Evolutionary conservation across 768 basidiomycete species (phyloP).

Genomic region (Suillus sp.): DNA sequence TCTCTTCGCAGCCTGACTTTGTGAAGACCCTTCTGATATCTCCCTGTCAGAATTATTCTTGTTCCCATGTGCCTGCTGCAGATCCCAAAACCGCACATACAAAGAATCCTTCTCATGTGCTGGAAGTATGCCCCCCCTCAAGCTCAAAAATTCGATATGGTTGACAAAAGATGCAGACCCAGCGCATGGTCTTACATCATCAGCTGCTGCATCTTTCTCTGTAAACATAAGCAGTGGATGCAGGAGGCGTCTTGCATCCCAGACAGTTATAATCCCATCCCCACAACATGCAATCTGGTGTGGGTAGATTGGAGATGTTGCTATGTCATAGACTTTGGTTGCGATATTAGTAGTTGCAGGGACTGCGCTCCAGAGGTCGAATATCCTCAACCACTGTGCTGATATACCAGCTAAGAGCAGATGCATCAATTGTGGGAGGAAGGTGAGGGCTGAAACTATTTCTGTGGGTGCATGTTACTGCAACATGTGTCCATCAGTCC

Average conservation of each 20-base stretch:
- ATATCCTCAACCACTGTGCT: constrained; percentile 69
- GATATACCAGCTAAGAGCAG: constrained; percentile 77
- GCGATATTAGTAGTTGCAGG: constrained; percentile 48
- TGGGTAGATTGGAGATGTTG: constrained; percentile 68
- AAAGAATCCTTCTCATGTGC: constrained; percentile 66
- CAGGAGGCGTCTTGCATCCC: constrained; percentile 70
- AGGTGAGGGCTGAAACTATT: constrained; percentile 69
- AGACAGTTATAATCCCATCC: constrained; percentile 68
- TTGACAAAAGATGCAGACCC: constrained; percentile 41
- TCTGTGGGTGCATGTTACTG: constrained; percentile 78
- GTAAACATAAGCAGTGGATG: constrained; percentile 72
- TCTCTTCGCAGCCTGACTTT: constrained; percentile 37
- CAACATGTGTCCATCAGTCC: constrained; percentile 53
- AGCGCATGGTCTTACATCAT: constrained; percentile 52
- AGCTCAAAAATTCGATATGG: constrained; percentile 69
- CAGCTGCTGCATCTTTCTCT: constrained; percentile 73
- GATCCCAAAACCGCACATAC: constrained; percentile 78
- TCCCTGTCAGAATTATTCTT: constrained; percentile 46
- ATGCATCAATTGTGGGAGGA: constrained; percentile 66
- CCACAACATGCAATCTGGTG: no score
- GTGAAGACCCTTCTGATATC: constrained; percentile 43
- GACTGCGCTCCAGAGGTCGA: constrained; percentile 54
- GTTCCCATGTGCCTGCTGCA: constrained; percentile 50
- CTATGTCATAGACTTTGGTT: constrained; percentile 70
- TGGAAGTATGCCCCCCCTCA: constrained; percentile 66